Evolutionary conservation across 306 rosid genomes (phyloP).

Genomic region (Canavalia gladiata): DNA sequence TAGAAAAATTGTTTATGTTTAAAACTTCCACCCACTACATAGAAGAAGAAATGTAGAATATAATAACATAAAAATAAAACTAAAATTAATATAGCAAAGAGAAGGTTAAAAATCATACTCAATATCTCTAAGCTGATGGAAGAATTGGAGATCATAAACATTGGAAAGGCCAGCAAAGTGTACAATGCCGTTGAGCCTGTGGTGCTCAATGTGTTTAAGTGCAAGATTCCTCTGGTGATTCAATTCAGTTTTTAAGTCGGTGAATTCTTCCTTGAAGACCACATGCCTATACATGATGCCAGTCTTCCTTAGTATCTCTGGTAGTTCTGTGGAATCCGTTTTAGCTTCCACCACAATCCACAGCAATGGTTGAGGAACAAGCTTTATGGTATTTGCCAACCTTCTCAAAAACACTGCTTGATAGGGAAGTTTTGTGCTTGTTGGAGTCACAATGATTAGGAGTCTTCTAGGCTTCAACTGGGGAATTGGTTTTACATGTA

Average conservation of each 20-base stretch:
- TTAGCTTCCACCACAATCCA: conserved; percentile 87
- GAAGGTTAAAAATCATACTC: conserved; percentile 59
- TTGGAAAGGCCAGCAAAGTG: conserved; percentile 93
- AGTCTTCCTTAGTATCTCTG: conserved; percentile 74
- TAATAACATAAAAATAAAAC: conserved; percentile 9
- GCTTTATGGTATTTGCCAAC: conserved; percentile 73
- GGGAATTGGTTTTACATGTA: conserved; percentile 22
- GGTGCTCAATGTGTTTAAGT: conserved; percentile 87
- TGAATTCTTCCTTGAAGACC: conserved; percentile 78
- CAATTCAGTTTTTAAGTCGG: conserved; percentile 78
- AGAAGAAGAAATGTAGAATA: neutral
- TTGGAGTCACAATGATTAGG: conserved; percentile 81
- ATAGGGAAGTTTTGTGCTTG: conserved; percentile 63
- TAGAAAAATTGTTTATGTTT: neutral
- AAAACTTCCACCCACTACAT: conserved; percentile 21
- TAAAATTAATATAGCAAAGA: neutral
- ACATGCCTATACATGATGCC: conserved; percentile 94
- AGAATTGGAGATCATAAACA: conserved; percentile 87
- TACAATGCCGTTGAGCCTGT: conserved; percentile 84
- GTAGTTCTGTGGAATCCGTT: conserved; percentile 56
- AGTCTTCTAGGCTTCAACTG: conserved; percentile 59
- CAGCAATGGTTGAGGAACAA: conserved; percentile 81
- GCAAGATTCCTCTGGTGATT: conserved; percentile 90
- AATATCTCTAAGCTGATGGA: conserved; percentile 82
- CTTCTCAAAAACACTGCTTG: conserved; percentile 73